Percentiles rank a stretch among this genome's conserved stretches.
These are phyloP conservation scores for Talaromyces sp. DNA, from an alignment of 2,329 filamentous ascomycete species.

Conservation along the genomic window DNA sequence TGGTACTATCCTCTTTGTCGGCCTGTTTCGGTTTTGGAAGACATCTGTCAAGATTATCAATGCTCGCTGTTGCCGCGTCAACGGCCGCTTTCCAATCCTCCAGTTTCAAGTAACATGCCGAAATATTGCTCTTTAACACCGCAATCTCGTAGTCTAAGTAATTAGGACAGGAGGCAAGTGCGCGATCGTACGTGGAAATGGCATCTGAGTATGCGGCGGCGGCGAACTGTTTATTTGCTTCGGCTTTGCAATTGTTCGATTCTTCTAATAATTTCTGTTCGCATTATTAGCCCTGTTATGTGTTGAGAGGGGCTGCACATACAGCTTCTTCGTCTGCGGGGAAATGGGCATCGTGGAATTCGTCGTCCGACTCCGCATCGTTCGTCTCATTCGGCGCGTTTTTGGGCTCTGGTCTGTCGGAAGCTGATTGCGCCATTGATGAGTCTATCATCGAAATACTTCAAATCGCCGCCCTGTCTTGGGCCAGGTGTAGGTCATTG, in stretches of 20 bases:
- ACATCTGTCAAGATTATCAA: slow-evolving; percentile 63
- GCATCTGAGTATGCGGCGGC: slow-evolving; percentile 70
- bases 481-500: background rate
- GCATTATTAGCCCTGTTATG: slow-evolving; percentile 12
- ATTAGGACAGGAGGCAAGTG: slow-evolving; percentile 71
- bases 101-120: slow-evolving; percentile 82
- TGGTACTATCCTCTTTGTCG: slow-evolving; percentile 47
- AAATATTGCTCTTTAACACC: slow-evolving; percentile 82
- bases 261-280: slow-evolving; percentile 65
- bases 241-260: slow-evolving; percentile 68
- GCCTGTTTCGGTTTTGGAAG: slow-evolving; percentile 30
- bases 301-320: slow-evolving; percentile 21
- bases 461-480: background rate
- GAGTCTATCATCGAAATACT: background rate
- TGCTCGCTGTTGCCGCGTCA: slow-evolving; percentile 66
- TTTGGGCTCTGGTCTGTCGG: background rate
- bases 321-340: slow-evolving; percentile 48
- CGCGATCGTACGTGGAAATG: slow-evolving; percentile 77
- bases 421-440: slow-evolving; percentile 6
- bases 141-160: slow-evolving; percentile 87
- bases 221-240: slow-evolving; percentile 77
- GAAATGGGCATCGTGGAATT: slow-evolving; percentile 45
- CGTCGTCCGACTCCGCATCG: slow-evolving; percentile 35
- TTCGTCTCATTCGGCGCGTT: slow-evolving; percentile 5
- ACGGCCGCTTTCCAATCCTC: slow-evolving; percentile 81